Base-by-base conservation (phyloP, 768 basidiomycete species). In the Suillus clintonianus region DNA sequence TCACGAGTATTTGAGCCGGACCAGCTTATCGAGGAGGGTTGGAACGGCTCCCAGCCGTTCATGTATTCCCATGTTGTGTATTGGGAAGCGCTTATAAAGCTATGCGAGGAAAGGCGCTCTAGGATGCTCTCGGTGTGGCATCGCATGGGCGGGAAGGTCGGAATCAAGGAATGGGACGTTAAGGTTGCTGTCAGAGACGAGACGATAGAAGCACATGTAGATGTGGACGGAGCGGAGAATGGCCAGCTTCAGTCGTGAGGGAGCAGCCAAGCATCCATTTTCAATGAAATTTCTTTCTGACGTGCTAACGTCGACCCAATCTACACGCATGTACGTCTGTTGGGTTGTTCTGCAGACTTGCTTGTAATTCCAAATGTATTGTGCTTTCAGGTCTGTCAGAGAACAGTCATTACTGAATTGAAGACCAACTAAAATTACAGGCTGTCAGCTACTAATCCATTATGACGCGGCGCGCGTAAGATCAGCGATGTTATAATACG, bases 131-230 rank as follows among this genome's bases (percentile, higher is more conserved):
- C 81, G 53, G 83, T 79, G 45, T 97, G 95, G 95, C 80, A 79
- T 53, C 74, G 78, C 59, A 78, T 90, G 27, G 95, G 95, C 2
- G 91, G 82, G 1, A 80, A 69, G 56, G 78, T 94, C 30, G 94
- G 94, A 2, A 71, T 88, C 37, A 88, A 84, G 71, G 94, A 97
- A 71, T 92, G 88, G 85, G 89, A 91, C 30, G 87, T 90, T 68
- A 94, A 94, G 72, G 59, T 74, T 45, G 62, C 65, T n/a, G 60
- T 68, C 27, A 67, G 67, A 15, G 73, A 74, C 39, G 68, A 62
- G 43, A n/a, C 5, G 17, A 24, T 17, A 5, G 37, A 56, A 0
- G 37, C 5, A 15, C 37, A 39, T 24, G 37, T 11, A 15, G 22
- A 39, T 27, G 36, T 11, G 11, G 17, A 30, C 19, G 19, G 19